These are phyloP conservation scores for Leishmania mexicana DNA, from an alignment of 208 protist genomes.

Conservation along the genomic window DNA sequence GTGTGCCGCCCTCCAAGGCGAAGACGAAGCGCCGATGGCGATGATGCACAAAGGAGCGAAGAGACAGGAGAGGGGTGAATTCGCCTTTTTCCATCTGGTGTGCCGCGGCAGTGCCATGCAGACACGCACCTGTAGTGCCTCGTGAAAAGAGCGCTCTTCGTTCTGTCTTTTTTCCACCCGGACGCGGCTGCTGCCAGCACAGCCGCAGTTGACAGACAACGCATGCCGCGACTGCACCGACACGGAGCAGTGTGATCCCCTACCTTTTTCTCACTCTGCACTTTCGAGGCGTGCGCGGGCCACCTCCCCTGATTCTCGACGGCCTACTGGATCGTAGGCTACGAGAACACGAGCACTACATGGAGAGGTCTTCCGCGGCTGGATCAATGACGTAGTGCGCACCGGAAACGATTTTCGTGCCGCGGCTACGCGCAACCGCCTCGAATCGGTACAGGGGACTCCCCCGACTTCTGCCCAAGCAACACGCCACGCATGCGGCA, in stretches of 20 bases:
- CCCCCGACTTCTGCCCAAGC: not conserved
- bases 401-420: slow-evolving; percentile 14
- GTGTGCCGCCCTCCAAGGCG: not conserved
- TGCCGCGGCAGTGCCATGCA: not conserved
- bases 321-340: not conserved
- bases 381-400: slow-evolving; percentile 9
- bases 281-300: not conserved
- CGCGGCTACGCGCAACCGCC: slow-evolving; percentile 11
- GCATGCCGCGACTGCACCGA: not conserved
- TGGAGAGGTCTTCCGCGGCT: not conserved
- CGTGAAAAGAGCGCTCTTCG: not conserved
- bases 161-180: not conserved
- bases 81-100: not conserved
- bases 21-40: not conserved
- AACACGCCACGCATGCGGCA: not conserved
- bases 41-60: not conserved
- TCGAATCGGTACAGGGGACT: not conserved
- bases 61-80: too few species aligned
- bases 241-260: not conserved
- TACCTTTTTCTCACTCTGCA: not conserved
- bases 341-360: not conserved
- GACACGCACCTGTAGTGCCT: not conserved
- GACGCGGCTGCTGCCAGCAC: not conserved
- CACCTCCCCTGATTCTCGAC: not conserved
- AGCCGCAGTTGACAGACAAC: not conserved